These are phyloP conservation scores for Scenedesmus sp. DNA, from an alignment of 163 green algal genomes.

Conservation along the genomic window DNA sequence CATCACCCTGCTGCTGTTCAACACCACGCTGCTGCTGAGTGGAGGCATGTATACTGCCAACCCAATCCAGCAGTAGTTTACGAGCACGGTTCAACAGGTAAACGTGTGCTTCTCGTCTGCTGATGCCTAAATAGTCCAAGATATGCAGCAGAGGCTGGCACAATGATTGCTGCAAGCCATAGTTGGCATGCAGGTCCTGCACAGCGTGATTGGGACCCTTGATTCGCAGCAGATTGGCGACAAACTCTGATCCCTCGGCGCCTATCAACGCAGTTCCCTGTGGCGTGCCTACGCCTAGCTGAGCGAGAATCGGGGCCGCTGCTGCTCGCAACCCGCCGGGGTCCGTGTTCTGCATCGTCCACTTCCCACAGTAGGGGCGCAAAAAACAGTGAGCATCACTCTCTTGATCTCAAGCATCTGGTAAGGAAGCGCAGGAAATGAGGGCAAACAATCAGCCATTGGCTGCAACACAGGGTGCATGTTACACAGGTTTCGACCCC, in stretches of 20 bases:
- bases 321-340: conserved; percentile 8
- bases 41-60: conserved; percentile 30
- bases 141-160: conserved; percentile 81
- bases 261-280: conserved; percentile 56
- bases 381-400: background rate
- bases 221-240: conserved; percentile 28
- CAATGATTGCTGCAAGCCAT: conserved; percentile 66
- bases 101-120: conserved; percentile 65
- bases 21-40: background rate
- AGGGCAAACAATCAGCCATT: background rate
- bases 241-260: conserved; percentile 47
- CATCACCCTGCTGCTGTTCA: conserved; percentile 54
- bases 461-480: background rate
- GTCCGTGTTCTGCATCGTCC: background rate
- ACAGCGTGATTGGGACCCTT: conserved; percentile 52
- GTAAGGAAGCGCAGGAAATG: background rate
- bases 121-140: conserved; percentile 81
- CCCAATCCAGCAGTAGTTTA: conserved; percentile 65
- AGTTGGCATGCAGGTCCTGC: conserved; percentile 69
- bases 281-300: conserved; percentile 37
- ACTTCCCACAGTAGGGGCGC: background rate
- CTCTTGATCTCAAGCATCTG: background rate
- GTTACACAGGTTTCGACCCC: background rate
- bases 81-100: conserved; percentile 72
- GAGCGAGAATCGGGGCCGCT: conserved; percentile 16